Evolutionary conservation across 169 alveolate genomes (phyloP).

Genomic region (Perkinsus olseni): DNA sequence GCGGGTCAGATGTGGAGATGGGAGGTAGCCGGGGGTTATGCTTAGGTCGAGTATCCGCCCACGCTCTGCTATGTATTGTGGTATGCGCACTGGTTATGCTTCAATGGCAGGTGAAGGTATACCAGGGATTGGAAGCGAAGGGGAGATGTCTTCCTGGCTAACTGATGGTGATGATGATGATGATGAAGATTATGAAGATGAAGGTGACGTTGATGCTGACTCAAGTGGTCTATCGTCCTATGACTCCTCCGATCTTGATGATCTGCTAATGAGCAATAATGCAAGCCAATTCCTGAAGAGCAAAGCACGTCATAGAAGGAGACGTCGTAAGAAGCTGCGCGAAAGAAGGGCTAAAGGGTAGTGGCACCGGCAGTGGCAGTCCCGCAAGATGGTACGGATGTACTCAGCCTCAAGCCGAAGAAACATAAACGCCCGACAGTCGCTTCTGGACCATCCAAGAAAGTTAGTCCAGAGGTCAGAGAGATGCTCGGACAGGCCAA

Average conservation of each 20-base stretch:
- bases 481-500: neutral
- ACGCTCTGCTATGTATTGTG: neutral
- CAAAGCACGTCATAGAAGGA: neutral
- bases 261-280: neutral
- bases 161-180: neutral
- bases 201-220: neutral
- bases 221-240: neutral
- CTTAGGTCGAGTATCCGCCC: too few species aligned
- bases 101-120: neutral
- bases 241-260: neutral
- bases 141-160: neutral
- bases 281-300: neutral
- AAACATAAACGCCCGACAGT: neutral
- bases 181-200: neutral
- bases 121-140: neutral
- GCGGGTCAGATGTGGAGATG: too few species aligned
- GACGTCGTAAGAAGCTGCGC: neutral
- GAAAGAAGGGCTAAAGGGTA: neutral
- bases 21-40: too few species aligned
- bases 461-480: neutral
- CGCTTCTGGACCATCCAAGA: neutral
- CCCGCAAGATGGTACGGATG: neutral
- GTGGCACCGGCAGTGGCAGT: neutral
- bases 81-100: neutral
- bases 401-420: neutral